A percentile compares a stretch with the other conserved stretches of the same genome.
Conservation (phyloP, 2,329 filamentous ascomycete genomes). For the Penicillium sp. region DNA sequence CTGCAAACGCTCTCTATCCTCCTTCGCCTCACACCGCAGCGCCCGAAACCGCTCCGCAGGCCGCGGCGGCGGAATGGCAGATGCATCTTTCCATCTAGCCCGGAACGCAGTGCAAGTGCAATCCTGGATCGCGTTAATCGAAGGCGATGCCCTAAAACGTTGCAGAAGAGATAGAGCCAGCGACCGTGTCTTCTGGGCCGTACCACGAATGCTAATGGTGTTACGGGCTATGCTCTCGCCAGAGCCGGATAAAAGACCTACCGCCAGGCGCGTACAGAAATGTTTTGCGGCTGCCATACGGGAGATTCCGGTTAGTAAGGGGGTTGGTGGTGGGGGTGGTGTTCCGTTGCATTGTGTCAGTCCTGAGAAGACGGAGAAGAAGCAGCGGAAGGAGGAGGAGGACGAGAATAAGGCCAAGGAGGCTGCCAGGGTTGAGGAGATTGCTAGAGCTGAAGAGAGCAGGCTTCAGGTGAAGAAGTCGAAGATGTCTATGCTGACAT, state of each 20-base stretch:
- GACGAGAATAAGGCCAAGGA: background rate
- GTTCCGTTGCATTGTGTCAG: constrained; percentile 16
- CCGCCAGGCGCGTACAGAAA: constrained; percentile 33
- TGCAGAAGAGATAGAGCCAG: constrained; percentile 27
- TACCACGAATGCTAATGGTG: constrained; percentile 40
- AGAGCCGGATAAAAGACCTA: constrained; percentile 33
- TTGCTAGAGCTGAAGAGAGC: background rate
- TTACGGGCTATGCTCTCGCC: constrained; percentile 39
- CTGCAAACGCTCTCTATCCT: constrained; percentile 56
- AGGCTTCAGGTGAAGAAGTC: background rate
- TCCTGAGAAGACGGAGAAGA: background rate
- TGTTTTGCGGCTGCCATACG: constrained; percentile 16
- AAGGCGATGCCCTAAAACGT: constrained; percentile 48
- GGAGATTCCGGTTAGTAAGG: constrained; percentile 3
- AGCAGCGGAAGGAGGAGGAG: background rate
- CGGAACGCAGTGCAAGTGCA: constrained; percentile 55
- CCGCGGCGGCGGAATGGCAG: constrained; percentile 51
- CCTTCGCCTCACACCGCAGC: constrained; percentile 57
- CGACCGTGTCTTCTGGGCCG: constrained; percentile 38
- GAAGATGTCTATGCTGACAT: background rate
- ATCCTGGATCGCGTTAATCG: constrained; percentile 56
- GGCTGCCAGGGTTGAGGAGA: background rate
- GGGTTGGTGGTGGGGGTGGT: background rate
- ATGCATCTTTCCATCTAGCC: constrained; percentile 58
- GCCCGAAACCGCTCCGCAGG: constrained; percentile 52